phyloP scores from a whole-genome alignment of 2,329 filamentous ascomycete genomes.

The Scedosporium minutisporum region DNA sequence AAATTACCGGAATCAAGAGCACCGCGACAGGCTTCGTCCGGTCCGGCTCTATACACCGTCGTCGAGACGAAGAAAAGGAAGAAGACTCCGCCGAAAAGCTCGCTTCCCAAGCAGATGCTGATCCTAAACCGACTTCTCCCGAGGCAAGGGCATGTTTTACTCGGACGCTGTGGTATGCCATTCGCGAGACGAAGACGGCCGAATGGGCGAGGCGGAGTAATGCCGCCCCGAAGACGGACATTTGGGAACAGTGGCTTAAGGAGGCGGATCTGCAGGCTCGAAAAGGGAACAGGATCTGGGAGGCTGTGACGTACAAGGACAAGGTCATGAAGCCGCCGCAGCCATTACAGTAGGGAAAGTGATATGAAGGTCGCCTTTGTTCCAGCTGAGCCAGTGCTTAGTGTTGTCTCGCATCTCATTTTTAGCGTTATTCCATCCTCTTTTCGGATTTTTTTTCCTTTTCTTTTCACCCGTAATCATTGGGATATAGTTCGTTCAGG shows the following conservation, averaged over 20 bases:
- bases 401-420: not conserved
- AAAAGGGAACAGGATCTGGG: conserved; percentile 26
- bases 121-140: not conserved
- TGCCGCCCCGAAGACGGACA: conserved; percentile 39
- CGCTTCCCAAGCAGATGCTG: not conserved
- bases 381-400: too few species aligned
- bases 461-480: not conserved
- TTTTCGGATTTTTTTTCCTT: conserved; percentile 9
- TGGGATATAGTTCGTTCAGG: not conserved
- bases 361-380: not conserved
- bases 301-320: conserved; percentile 38
- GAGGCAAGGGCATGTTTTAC: conserved; percentile 30
- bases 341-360: conserved; percentile 10
- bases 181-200: conserved; percentile 40
- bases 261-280: conserved; percentile 34
- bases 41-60: not conserved
- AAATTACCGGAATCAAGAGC: not conserved
- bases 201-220: conserved; percentile 44
- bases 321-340: conserved; percentile 30
- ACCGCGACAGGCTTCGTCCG: not conserved
- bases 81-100: not conserved
- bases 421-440: not conserved
- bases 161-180: conserved; percentile 48
- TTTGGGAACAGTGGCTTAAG: conserved; percentile 45
- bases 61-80: not conserved